Base-by-base conservation (phyloP, 495 filamentous ascomycete genomes). In the Evernia prunastri region DNA sequence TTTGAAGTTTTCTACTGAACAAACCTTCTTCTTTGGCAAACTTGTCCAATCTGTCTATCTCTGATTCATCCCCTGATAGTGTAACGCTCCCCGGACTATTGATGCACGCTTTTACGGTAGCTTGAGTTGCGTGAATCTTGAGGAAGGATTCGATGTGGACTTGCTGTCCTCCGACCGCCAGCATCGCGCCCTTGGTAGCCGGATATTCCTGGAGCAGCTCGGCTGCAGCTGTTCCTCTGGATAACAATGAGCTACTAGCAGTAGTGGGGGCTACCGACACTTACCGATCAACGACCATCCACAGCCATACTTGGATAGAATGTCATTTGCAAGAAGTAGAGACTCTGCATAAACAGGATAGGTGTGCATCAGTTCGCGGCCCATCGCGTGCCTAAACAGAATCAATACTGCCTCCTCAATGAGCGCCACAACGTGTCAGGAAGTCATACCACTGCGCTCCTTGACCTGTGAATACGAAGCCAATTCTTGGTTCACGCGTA, bases 21-120 rank as follows among this genome's bases (percentile, higher is more conserved):
- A 71, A 6, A 11, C 23, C 15, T 7, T 42, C 37, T 3, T 10
- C 17, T 11, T 40, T 33, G 5, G 59, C 59, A 47, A 12, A 7
- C 23, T 23, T 13, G 27, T 60, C 42, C 39, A 60, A 4, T 23
- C 18, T 25, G 6, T 47, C 23, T 12, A 60, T 25, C 18, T 4
- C 59, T 20, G 2, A 4, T 11, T 40, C 59, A 23, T 84, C 81
- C 23, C 82, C 81, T 4, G 80, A 83, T 23, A 84, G 71, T 0
- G 81, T 83, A 35, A 82, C 66, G 59, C 77, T 81, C 2, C 40
- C 10, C 40, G 56, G 56, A 60, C 68, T 42, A 43, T 63, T 59
- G 36, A 23, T n/a, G 59, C 62, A 49, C n/a, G 33, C 61, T 13
- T 42, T 42, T 9, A 42, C 39, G 6, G 12, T 13, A 42, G 11